Evolutionary conservation across 148 eudicot species (phyloP).

Genomic region (Amaranthus hypochondriacus): DNA sequence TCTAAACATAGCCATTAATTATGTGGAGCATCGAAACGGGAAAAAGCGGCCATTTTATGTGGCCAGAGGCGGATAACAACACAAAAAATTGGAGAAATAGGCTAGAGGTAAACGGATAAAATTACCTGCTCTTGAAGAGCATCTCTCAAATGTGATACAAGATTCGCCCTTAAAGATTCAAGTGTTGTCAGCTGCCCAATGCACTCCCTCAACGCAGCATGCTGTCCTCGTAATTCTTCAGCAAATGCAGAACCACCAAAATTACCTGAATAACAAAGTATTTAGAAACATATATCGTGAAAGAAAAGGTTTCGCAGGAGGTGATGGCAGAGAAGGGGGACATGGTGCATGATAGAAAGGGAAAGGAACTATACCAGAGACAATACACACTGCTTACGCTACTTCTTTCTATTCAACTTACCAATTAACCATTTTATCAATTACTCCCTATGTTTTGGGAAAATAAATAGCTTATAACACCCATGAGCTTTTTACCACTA

Average conservation of each 20-base stretch:
- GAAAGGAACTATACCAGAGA: background rate
- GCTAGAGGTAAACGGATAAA: background rate
- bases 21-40: background rate
- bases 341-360: background rate
- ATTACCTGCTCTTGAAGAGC: slow-evolving; percentile 85
- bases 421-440: background rate
- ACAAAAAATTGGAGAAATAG: background rate
- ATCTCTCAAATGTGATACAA: slow-evolving; percentile 61
- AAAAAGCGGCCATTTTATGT: background rate
- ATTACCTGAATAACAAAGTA: slow-evolving; percentile 32
- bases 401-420: background rate
- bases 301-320: background rate
- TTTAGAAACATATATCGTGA: background rate
- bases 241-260: slow-evolving; percentile 36
- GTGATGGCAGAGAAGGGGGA: background rate
- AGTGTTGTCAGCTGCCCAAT: slow-evolving; percentile 60
- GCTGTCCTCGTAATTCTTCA: slow-evolving; percentile 76
- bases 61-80: background rate
- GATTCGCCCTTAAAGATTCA: slow-evolving; percentile 69
- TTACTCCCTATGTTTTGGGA: no score
- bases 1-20: background rate
- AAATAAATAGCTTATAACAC: no score
- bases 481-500: no score
- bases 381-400: background rate
- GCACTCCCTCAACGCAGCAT: slow-evolving; percentile 59